Percentiles rank a stretch among this genome's conserved stretches.
These are phyloP conservation scores for Fusarium beomiforme DNA, from an alignment of 2,329 filamentous ascomycete genomes.

Conservation along the genomic window DNA sequence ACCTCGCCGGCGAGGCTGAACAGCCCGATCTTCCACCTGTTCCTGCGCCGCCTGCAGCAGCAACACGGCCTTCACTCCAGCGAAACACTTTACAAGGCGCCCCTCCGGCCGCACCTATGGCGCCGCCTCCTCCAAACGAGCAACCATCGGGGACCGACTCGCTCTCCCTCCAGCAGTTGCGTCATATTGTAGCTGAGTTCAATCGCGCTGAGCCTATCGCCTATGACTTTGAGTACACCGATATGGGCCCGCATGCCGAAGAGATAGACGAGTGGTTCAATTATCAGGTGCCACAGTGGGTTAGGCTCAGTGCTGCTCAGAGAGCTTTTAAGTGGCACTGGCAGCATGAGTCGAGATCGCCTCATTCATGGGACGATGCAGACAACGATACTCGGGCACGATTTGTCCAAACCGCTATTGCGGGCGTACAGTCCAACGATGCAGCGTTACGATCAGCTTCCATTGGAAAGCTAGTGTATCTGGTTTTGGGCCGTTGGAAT, in stretches of 20 bases:
- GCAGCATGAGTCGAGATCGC: conserved; percentile 59
- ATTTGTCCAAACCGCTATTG: conserved; percentile 68
- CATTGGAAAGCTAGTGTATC: conserved; percentile 67
- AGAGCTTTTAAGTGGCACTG: conserved; percentile 82
- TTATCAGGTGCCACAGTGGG: conserved; percentile 87
- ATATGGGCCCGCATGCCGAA: conserved; percentile 78
- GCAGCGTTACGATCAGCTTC: conserved; percentile 60
- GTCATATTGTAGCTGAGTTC: conserved; percentile 77
- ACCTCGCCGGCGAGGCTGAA: conserved; percentile 48
- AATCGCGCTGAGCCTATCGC: conserved; percentile 74
- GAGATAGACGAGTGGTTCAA: conserved; percentile 99
- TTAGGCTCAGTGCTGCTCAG: conserved; percentile 79
- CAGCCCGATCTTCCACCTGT: conserved; percentile 51
- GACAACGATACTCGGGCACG: conserved; percentile 63
- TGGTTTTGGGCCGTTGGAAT: conserved; percentile 76
- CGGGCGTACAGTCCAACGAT: conserved; percentile 55
- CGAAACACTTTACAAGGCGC: conserved; percentile 44
- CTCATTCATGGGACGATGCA: conserved; percentile 72
- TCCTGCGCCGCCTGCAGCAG: conserved; percentile 39
- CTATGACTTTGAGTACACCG: conserved; percentile 88
- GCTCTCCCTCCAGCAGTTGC: conserved; percentile 78
- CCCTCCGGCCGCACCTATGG: conserved; percentile 42
- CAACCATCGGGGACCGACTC: conserved; percentile 68
- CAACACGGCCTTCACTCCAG: conserved; percentile 41
- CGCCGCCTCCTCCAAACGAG: conserved; percentile 42